A percentile compares a stretch with the other conserved stretches of the same genome.
phyloP scores from a whole-genome alignment of 2,329 filamentous ascomycete species.

The Aspergillus caelatus region DNA sequence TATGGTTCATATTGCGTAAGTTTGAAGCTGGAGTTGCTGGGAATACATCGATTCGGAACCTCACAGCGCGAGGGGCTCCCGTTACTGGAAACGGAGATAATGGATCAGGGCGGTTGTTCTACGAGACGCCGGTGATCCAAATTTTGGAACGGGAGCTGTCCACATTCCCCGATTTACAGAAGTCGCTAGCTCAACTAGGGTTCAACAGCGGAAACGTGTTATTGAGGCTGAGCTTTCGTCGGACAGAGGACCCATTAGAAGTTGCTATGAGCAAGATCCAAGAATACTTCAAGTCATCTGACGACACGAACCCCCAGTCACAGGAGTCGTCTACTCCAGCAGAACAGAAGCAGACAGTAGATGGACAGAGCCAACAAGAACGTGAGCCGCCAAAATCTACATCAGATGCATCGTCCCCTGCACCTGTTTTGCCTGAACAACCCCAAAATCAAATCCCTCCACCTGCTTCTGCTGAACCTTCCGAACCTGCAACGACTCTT shows the following conservation, averaged over 20 bases:
- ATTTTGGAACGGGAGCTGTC: slow-evolving; percentile 80
- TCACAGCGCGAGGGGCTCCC: slow-evolving; percentile 81
- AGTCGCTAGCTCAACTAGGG: slow-evolving; percentile 83
- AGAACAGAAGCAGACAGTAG: slow-evolving; percentile 12
- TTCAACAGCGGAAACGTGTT: slow-evolving; percentile 82
- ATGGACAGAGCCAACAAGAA: slow-evolving; percentile 15
- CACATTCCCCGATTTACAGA: slow-evolving; percentile 80
- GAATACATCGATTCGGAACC: slow-evolving; percentile 67
- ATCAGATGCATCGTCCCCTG: slow-evolving; percentile 10
- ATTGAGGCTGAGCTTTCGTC: slow-evolving; percentile 74
- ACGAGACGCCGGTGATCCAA: slow-evolving; percentile 83
- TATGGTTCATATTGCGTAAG: slow-evolving; percentile 88
- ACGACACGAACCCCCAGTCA: slow-evolving; percentile 30
- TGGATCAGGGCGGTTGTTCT: slow-evolving; percentile 76
- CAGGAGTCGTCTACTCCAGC: slow-evolving; percentile 28
- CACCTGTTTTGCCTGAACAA: slow-evolving; percentile 16
- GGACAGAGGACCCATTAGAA: slow-evolving; percentile 76
- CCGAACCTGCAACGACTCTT: slow-evolving; percentile 36
- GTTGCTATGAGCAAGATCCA: slow-evolving; percentile 83
- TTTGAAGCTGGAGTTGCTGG: slow-evolving; percentile 78
- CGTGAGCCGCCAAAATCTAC: slow-evolving; percentile 16
- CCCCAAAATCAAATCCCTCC: slow-evolving; percentile 17
- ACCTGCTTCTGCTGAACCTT: slow-evolving; percentile 23
- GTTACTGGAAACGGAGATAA: slow-evolving; percentile 53
- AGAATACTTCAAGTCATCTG: slow-evolving; percentile 66